Evolutionary conservation across 129 eudicot genomes (phyloP).

Genomic region (Tagetes patula): DNA sequence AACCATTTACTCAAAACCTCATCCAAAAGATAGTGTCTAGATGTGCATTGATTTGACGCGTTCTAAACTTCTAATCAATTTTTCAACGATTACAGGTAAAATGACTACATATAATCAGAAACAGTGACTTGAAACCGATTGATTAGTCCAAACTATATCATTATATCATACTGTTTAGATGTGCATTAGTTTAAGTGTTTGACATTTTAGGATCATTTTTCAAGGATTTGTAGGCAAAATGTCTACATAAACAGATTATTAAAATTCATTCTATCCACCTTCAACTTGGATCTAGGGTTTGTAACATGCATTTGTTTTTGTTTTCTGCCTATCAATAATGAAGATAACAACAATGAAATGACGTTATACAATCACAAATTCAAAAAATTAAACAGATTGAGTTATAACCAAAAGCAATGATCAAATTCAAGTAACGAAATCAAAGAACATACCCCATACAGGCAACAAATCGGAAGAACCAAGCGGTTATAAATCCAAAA

Average conservation of each 20-base stretch:
- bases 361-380: neutral
- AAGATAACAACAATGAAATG: neutral
- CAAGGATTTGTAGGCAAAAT: neutral
- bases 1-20: no score
- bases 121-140: no score
- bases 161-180: no score
- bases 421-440: constrained; percentile 1
- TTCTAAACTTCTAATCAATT: no score
- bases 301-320: neutral
- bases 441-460: constrained; percentile 65
- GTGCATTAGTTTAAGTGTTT: neutral
- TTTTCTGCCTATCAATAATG: neutral
- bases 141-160: no score
- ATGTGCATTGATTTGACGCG: no score
- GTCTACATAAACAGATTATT: neutral
- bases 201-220: neutral
- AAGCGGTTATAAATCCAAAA: constrained; percentile 51
- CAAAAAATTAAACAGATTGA: constrained; percentile 15
- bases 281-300: constrained; percentile 12
- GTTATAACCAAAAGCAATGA: neutral
- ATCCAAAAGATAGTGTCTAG: no score
- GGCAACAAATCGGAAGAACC: constrained; percentile 45
- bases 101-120: no score
- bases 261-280: neutral
- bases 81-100: no score